A percentile compares a stretch with the other conserved stretches of the same genome.
phyloP scores from a whole-genome alignment of 169 alveolate genomes.

The Eimeria nieschulzi region DNA sequence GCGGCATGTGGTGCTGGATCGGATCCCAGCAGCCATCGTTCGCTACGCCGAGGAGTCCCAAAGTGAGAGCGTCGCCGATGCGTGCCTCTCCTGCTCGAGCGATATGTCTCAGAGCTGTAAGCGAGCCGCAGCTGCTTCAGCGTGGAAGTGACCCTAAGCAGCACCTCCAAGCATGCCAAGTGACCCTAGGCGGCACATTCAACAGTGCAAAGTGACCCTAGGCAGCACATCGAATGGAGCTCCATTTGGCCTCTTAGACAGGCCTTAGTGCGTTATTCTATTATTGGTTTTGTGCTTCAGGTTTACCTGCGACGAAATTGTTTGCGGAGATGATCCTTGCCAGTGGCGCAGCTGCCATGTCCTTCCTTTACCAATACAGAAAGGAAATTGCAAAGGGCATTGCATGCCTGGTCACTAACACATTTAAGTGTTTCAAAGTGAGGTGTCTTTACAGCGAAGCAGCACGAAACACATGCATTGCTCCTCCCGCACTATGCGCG shows the following conservation, averaged over 20 bases:
- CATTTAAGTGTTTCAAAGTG: background rate
- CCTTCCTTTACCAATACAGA: background rate
- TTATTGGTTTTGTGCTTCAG: background rate
- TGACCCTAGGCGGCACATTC: no score
- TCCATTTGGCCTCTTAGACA: no score
- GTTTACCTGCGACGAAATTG: background rate
- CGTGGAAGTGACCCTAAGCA: no score
- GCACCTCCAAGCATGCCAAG: no score
- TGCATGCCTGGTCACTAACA: background rate
- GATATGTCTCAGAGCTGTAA: background rate
- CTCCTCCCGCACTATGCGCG: no score
- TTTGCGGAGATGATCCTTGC: background rate
- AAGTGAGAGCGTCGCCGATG: background rate
- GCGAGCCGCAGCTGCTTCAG: background rate
- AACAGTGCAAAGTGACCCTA: no score
- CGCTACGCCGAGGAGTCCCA: background rate
- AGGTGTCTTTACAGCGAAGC: background rate
- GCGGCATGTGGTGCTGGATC: background rate
- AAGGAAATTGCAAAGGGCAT: background rate
- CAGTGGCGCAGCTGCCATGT: slow-evolving; percentile 6
- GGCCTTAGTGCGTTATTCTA: no score
- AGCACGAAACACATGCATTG: no score
- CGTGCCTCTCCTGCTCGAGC: background rate
- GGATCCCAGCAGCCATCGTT: background rate
- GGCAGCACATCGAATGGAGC: no score